These are phyloP conservation scores for Geotrichum carabidarum DNA, from an alignment of 1,139 yeast species.

Conservation along the genomic window DNA sequence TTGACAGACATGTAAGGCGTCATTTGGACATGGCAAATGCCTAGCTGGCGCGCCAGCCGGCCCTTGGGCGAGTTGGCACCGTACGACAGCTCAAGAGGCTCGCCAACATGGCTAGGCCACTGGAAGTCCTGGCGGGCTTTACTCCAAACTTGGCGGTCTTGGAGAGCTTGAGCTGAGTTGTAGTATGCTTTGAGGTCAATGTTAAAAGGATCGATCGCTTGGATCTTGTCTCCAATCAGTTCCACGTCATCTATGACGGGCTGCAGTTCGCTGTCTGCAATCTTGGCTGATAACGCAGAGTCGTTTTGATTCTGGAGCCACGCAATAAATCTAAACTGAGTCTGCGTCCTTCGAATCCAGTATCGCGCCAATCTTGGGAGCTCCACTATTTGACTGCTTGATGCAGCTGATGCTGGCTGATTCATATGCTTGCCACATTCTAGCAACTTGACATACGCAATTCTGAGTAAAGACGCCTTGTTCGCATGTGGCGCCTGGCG, in stretches of 20 bases:
- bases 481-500: constrained; percentile 21
- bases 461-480: constrained; percentile 22
- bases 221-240: no score
- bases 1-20: background rate
- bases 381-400: background rate
- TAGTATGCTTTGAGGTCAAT: background rate
- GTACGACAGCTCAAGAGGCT: background rate
- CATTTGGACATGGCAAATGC: background rate
- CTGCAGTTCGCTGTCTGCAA: no score
- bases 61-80: background rate
- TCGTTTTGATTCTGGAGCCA: background rate
- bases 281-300: background rate
- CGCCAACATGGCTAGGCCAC: constrained; percentile 6
- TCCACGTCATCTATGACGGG: no score
- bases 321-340: constrained; percentile 13
- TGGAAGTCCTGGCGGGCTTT: constrained; percentile 4
- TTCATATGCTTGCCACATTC: background rate
- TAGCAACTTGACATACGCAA: constrained; percentile 20
- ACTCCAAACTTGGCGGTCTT: constrained; percentile 5
- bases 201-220: constrained; percentile 9
- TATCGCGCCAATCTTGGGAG: constrained; percentile 9
- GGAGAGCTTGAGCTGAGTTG: background rate
- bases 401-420: background rate
- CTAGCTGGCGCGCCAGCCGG: background rate
- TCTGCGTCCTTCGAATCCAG: constrained; percentile 17